Percentiles rank a stretch among this genome's conserved stretches.
Evolutionary conservation across 176 grass and related monocot genomes (phyloP).

Genomic region (Canna indica): DNA sequence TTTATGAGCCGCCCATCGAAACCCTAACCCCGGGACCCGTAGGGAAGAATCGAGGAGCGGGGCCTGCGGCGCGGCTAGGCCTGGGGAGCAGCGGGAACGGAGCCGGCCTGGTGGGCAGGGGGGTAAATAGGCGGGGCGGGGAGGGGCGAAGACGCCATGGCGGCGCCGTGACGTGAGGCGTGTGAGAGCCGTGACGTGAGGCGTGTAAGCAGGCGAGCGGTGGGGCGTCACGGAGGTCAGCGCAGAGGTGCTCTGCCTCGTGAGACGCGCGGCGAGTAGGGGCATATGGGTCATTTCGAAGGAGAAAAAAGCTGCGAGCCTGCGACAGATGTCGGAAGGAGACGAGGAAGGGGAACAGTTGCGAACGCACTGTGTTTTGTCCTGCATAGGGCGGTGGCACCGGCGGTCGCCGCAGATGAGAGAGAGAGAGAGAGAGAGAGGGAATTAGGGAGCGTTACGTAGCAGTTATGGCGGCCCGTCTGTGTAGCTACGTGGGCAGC

Average conservation of each 20-base stretch:
- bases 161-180: conserved; percentile 11
- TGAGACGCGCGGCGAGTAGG: neutral
- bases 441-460: neutral
- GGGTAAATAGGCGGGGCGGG: neutral
- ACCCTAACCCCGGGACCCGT: neutral
- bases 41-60: conserved; percentile 10
- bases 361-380: neutral
- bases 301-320: neutral
- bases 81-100: neutral
- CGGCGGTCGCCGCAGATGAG: neutral
- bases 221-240: neutral
- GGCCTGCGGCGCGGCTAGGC: neutral
- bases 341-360: neutral
- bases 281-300: neutral
- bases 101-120: conserved; percentile 11
- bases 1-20: neutral
- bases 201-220: conserved; percentile 6
- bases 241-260: neutral
- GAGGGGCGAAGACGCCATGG: neutral
- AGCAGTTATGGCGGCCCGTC: neutral
- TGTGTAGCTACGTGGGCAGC: neutral
- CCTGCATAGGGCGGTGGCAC: neutral
- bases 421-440: neutral
- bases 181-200: conserved; percentile 4
- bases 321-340: neutral